These are phyloP conservation scores for Lasiosphaeris hirsuta DNA, from an alignment of 495 filamentous ascomycete species.

Conservation along the genomic window DNA sequence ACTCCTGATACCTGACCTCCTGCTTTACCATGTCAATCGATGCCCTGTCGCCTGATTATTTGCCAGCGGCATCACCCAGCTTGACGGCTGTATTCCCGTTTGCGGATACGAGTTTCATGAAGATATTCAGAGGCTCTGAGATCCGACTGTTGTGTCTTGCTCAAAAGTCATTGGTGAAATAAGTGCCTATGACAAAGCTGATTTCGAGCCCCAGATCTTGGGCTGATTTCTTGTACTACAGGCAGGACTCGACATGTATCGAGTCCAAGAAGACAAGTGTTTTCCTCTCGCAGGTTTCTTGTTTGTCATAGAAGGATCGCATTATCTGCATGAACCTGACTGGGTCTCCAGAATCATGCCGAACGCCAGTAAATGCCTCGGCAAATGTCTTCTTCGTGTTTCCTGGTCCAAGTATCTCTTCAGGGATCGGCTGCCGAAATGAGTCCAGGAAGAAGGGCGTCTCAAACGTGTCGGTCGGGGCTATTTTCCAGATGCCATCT, in stretches of 20 bases:
- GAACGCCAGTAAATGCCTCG: constrained; percentile 78
- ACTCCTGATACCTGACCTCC: too few species aligned
- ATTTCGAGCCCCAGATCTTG: constrained; percentile 77
- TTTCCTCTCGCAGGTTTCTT: constrained; percentile 77
- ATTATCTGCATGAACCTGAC: constrained; percentile 75
- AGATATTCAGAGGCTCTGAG: constrained; percentile 92
- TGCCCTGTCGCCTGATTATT: background rate
- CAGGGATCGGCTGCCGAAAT: constrained; percentile 68
- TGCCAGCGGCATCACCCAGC: constrained; percentile 53
- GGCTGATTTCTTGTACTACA: constrained; percentile 80
- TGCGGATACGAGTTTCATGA: constrained; percentile 90
- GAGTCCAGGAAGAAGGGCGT: constrained; percentile 84
- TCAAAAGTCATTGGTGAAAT: constrained; percentile 88
- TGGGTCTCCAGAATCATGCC: constrained; percentile 94
- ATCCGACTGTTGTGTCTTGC: constrained; percentile 68
- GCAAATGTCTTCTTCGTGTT: constrained; percentile 62
- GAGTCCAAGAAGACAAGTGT: constrained; percentile 97
- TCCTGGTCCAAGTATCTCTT: constrained; percentile 27
- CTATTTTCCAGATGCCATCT: constrained; percentile 83
- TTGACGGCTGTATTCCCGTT: constrained; percentile 80
- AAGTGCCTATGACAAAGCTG: constrained; percentile 91
- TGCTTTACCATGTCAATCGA: constrained; percentile 8
- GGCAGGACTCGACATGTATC: constrained; percentile 81
- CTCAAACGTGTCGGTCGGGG: constrained; percentile 94
- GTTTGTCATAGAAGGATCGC: constrained; percentile 77